A percentile compares a stretch with the other conserved stretches of the same genome.
phyloP scores from a whole-genome alignment of 2,329 filamentous ascomycete genomes.

The Bisporella sp. region DNA sequence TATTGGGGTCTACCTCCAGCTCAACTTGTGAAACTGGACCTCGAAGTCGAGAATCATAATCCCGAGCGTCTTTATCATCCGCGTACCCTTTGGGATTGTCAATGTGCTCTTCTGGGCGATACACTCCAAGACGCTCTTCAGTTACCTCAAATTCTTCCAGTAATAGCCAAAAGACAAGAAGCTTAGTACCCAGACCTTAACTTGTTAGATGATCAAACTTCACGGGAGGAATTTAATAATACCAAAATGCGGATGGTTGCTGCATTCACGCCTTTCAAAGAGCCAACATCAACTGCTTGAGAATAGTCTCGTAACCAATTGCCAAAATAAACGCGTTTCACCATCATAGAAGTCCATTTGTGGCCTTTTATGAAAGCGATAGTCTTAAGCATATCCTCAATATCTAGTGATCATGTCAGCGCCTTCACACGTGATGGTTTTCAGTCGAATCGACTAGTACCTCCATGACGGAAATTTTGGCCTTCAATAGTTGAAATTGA shows the following conservation, averaged over 20 bases:
- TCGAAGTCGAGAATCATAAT: slow-evolving; percentile 74
- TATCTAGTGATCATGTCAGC: slow-evolving; percentile 43
- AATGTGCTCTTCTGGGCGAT: slow-evolving; percentile 69
- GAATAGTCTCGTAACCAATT: slow-evolving; percentile 84
- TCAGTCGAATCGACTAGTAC: slow-evolving; percentile 26
- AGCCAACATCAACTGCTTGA: slow-evolving; percentile 75
- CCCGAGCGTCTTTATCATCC: slow-evolving; percentile 77
- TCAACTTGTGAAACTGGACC: slow-evolving; percentile 68
- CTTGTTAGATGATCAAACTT: background rate
- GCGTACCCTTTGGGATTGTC: slow-evolving; percentile 78
- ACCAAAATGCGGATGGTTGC: slow-evolving; percentile 71
- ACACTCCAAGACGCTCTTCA: slow-evolving; percentile 70
- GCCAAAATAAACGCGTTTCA: slow-evolving; percentile 76
- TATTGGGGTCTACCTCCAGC: slow-evolving; percentile 64
- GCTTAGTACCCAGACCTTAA: slow-evolving; percentile 66
- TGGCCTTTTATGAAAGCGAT: slow-evolving; percentile 72
- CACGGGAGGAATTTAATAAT: slow-evolving; percentile 10
- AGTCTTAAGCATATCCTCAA: slow-evolving; percentile 75
- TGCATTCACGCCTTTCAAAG: slow-evolving; percentile 69
- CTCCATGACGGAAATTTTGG: slow-evolving; percentile 63
- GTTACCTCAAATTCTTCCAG: slow-evolving; percentile 80
- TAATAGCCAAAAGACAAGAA: slow-evolving; percentile 80
- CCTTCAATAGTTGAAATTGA: slow-evolving; percentile 52
- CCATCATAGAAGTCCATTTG: slow-evolving; percentile 76
- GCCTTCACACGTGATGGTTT: too few species aligned